Evolutionary conservation across 495 filamentous ascomycete species (phyloP), one percentile per base, ranked within the genome.

Genomic region (Xylaria longipes): DNA sequence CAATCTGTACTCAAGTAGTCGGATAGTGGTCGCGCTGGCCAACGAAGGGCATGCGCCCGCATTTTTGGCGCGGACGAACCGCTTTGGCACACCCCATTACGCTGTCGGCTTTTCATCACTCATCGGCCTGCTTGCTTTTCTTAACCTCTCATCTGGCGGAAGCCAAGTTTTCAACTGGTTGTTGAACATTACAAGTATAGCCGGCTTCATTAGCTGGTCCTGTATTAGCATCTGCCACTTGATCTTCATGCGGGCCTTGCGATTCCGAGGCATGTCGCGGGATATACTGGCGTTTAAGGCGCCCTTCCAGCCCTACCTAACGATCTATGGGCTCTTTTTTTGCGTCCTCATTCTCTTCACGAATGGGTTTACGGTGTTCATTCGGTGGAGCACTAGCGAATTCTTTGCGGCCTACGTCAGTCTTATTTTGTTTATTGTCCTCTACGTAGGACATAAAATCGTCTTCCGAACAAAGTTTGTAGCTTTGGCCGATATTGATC

Each of bases 361-460:
- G 5, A 90, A 92, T 77, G 91, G 91, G 6, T 93, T 93, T 78
- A 91, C 87, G 5, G 80, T 85, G 3, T 93, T 91, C 78, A 89
- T 93, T 56, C 75, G 77, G 65, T 93, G 91, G 88, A 77, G 79
- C 68, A 84, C 85, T 12, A 79, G 82, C 75, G 78, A 82, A 27
- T 91, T 91, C 72, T 91, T 91, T 67, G 86, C 87, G 15, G 83
- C 85, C 9, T 92, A 92, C 69, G 81, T 91, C 64, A 89, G 87
- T 70, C 73, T 92, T 50, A 90, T 91, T 54, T 72, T 92, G 29
- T 92, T 89, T 39, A 78, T 85, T 43, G 84, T 88, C 25, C 76
- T 91, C 20, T 90, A 87, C 67, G 27, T 84, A 0, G 89, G 87
- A 12, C 89, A 91, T 79, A 91, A 91, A 81, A n/a, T 84, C 11